Conservation (phyloP, 768 basidiomycete genomes). For the Lyophyllum semitale region DNA sequence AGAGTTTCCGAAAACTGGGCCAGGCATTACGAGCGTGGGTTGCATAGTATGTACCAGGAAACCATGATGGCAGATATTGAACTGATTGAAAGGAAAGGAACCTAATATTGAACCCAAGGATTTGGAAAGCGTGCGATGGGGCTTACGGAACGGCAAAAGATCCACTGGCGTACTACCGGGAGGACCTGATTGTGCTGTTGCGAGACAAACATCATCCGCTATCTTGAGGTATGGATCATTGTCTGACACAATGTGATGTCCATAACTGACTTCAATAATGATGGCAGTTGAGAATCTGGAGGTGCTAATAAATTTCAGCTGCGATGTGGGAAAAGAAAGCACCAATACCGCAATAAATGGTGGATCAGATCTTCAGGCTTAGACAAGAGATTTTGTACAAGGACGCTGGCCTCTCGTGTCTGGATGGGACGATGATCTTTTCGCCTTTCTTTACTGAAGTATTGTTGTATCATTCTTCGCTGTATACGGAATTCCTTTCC, state of each 20-base stretch:
- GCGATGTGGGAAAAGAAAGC: neutral
- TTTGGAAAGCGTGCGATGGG: neutral
- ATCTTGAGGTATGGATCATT: slow-evolving; percentile 24
- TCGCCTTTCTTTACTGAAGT: slow-evolving; percentile 11
- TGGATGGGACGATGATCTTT: slow-evolving; percentile 8
- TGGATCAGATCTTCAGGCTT: slow-evolving; percentile 15
- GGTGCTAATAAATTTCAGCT: neutral
- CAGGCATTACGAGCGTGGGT: slow-evolving; percentile 8
- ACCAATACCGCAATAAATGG: slow-evolving; percentile 13
- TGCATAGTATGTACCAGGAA: slow-evolving; percentile 21
- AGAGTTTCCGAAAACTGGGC: slow-evolving; percentile 4
- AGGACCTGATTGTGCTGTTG: slow-evolving; percentile 9
- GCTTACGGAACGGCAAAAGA: slow-evolving; percentile 24
- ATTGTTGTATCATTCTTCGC: slow-evolving; percentile 9
- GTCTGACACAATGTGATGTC: slow-evolving; percentile 22
- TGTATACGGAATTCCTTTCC: slow-evolving; percentile 16
- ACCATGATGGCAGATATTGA: slow-evolving; percentile 22
- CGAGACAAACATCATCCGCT: slow-evolving; percentile 13
- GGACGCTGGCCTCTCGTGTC: slow-evolving; percentile 14
- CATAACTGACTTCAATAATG: slow-evolving; percentile 21
- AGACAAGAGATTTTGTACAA: slow-evolving; percentile 13
- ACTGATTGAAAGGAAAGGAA: too few species aligned
- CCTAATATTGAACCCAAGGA: too few species aligned
- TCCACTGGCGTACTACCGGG: slow-evolving; percentile 21
- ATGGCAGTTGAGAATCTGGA: slow-evolving; percentile 23